Evolutionary conservation across 148 eudicot species (phyloP), one percentile per base, ranked within the genome.

Genomic region (Camellia japonica): DNA sequence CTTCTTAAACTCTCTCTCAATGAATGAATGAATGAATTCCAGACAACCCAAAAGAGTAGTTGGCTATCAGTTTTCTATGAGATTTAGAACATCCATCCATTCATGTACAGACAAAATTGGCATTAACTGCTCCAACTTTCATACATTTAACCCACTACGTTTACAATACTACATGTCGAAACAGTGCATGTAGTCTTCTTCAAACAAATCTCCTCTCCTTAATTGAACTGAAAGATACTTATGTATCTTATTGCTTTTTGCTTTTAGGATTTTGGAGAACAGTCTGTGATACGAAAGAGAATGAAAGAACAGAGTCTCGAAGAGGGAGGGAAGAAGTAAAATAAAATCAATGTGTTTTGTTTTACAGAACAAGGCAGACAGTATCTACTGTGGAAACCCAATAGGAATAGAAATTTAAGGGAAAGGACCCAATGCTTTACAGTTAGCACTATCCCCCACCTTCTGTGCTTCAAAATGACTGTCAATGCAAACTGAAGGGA

Each of bases 371-470:
- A 62, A 68, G 49, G 66, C 51, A 60, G 66, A 74, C 76, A 82
- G 58, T 76, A 54, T 71, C 68, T 82, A n/a, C 84, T 82, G 72
- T 71, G 66, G 64, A 77, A 52, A 46, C 63, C 64, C 16, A 80
- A 82, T 52, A 69, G 81, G 49, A 23, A 20, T 16, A 38, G n/a
- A 60, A 68, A 8, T 64, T 56, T 73, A 7, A 60, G 47, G 78
- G 66, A 46, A 73, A 79, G 74, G 78, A 75, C 19, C 81, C 83
- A 72, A 71, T 44, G 20, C 72, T 51, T 15, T 20, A 56, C 71
- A 83, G 79, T 77, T 76, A 66, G 59, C 70, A 76, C 46, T 58
- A 60, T 77, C 23, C 66, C 38, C 18, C 68, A 30, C 73, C 58
- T 73, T 66, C 76, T 73, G 30, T 66, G 73, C 62, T 64, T 61